Base-by-base conservation (phyloP, 257 asterid genomes). In the Salvia hispanica region DNA sequence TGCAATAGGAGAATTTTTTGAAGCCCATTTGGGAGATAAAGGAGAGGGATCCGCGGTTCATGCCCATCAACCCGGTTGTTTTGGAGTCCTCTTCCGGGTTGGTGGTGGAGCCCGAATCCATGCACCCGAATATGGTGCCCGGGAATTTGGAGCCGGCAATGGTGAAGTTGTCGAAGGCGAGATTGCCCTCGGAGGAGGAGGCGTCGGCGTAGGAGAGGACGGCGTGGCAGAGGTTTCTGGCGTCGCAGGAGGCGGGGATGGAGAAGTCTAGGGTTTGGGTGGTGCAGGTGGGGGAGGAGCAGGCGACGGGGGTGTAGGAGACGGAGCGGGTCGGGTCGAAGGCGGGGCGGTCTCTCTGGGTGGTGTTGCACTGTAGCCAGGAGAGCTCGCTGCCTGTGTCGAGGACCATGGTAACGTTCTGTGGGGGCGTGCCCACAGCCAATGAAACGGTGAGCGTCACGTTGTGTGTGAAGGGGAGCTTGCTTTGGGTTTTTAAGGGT, bases 321-420 rank as follows among this genome's bases (percentile, higher is more conserved):
- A 40, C 8, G 0, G 98, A 92, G 0, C 74, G 76, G 53, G 33
- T 61, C 61, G 95, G 90, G 80, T 81, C 15, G 51, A 87, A 91
- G 6, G 76, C 78, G 76, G 95, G 94, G 21, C 73, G 76, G 34
- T 53, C 70, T 0, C 21, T 21, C 6, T 57, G 82, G 66, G 91
- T 77, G 0, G 80, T 59, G 80, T 89, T 89, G 84, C 92, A 89
- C 25, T 83, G 96, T 12, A 92, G 78, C 96, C 96, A 92, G 14
- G 98, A 92, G 72, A 92, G 96, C 75, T 92, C 96, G 34, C 96
- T 92, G 15, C 98, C 98, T 39, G 98, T 89, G 76, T 92, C 96
- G 64, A 92, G 92, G 47, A 92, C 96, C 98, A 92, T 92, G 58
- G 95, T 86, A 31, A 85, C 95, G 16, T 89, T 87, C 84, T 92